Conservation (phyloP, 2,329 filamentous ascomycete species). For the Coleophoma eucalyptorum region DNA sequence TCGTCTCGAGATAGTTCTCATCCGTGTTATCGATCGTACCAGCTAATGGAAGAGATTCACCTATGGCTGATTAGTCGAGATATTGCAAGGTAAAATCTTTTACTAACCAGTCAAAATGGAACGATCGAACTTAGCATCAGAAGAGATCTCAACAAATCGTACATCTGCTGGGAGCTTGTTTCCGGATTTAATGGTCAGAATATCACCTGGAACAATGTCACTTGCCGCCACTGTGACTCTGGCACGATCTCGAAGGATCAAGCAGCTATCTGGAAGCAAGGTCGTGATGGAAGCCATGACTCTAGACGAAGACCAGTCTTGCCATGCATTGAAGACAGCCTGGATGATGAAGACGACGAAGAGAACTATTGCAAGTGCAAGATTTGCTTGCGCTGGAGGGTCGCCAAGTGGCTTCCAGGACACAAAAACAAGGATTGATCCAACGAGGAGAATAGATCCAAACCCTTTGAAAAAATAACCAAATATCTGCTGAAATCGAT, state of each 20-base stretch:
- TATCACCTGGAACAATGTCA: slow-evolving; percentile 69
- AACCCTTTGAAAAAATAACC: slow-evolving; percentile 78
- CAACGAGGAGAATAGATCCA: slow-evolving; percentile 65
- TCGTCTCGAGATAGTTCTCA: slow-evolving; percentile 72
- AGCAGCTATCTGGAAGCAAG: slow-evolving; percentile 73
- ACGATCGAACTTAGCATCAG: slow-evolving; percentile 69
- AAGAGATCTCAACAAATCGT: slow-evolving; percentile 64
- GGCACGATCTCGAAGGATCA: slow-evolving; percentile 57
- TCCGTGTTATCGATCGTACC: slow-evolving; percentile 65
- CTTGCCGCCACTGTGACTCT: slow-evolving; percentile 45
- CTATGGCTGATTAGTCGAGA: slow-evolving; percentile 25
- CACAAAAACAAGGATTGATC: slow-evolving; percentile 69
- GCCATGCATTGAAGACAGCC: slow-evolving; percentile 66
- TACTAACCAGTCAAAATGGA: slow-evolving; percentile 63
- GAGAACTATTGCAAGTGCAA: slow-evolving; percentile 70
- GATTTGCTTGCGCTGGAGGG: slow-evolving; percentile 67
- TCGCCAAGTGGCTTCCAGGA: slow-evolving; percentile 73
- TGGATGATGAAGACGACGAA: slow-evolving; percentile 66
- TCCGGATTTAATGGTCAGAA: slow-evolving; percentile 65
- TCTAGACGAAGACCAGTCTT: slow-evolving; percentile 72
- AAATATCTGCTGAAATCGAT: slow-evolving; percentile 51
- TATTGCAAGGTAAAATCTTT: not conserved
- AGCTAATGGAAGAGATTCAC: slow-evolving; percentile 61
- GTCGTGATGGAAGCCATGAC: slow-evolving; percentile 78
- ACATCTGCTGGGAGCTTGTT: slow-evolving; percentile 74